Percentiles rank a stretch among this genome's conserved stretches.
Conservation (phyloP, 345 rosid genomes). For the Triadica sebifera region DNA sequence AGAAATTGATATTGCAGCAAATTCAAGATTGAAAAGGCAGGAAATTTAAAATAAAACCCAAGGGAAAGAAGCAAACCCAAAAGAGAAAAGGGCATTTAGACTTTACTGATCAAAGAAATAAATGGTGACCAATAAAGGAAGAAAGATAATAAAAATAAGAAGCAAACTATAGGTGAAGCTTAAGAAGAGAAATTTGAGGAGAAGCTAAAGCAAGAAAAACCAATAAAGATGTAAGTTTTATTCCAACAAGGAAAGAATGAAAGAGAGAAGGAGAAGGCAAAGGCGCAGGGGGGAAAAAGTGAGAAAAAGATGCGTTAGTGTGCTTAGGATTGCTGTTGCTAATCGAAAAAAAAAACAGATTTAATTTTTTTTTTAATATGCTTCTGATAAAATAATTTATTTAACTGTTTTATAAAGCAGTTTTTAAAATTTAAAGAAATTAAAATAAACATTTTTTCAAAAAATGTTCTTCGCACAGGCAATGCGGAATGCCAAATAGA, state of each 20-base stretch:
- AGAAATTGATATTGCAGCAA: constrained; percentile 19
- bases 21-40: constrained; percentile 25
- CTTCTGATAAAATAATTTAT: no score
- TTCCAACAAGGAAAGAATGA: constrained; percentile 37
- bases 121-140: constrained; percentile 23
- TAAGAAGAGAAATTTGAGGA: constrained; percentile 12
- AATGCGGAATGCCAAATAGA: no score
- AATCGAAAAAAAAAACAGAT: no score
- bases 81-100: constrained; percentile 20
- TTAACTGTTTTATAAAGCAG: no score
- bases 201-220: constrained; percentile 24
- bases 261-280: constrained; percentile 4
- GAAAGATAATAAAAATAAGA: constrained; percentile 14
- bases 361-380: no score
- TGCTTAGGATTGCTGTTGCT: no score
- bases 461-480: no score
- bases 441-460: no score
- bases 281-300: constrained; percentile 31
- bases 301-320: constrained; percentile 51
- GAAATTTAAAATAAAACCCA: constrained; percentile 8
- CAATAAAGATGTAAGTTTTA: constrained; percentile 24
- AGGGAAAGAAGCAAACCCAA: constrained; percentile 11
- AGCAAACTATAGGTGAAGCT: constrained; percentile 19
- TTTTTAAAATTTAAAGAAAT: no score
- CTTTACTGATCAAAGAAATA: constrained; percentile 38